phyloP scores from a whole-genome alignment of 768 basidiomycete species.

The Inosperma sp. region DNA sequence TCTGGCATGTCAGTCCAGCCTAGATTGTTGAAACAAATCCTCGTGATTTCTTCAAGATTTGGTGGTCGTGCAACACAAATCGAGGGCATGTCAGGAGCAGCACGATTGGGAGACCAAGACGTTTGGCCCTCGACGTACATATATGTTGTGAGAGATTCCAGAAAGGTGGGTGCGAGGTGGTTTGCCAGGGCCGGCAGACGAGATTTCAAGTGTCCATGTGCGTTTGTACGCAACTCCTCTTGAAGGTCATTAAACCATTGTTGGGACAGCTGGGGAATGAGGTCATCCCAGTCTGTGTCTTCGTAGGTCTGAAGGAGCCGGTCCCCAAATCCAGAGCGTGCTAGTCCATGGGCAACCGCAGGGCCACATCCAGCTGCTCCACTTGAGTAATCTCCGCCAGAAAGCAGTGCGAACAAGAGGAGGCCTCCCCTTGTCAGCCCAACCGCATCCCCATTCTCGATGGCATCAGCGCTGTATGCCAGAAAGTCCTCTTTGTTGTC shows the following conservation, averaged over 20 bases:
- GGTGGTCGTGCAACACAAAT: background rate
- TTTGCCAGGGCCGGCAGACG: background rate
- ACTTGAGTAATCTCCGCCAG: slow-evolving; percentile 62
- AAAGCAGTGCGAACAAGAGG: slow-evolving; percentile 57
- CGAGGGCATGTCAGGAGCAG: background rate
- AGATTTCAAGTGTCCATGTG: background rate
- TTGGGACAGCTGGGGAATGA: background rate
- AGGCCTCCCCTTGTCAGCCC: slow-evolving; percentile 36
- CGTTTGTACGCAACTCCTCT: background rate
- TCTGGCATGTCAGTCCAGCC: background rate
- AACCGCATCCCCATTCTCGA: background rate
- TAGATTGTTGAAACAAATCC: background rate
- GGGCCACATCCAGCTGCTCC: slow-evolving; percentile 48
- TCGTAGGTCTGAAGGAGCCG: slow-evolving; percentile 26
- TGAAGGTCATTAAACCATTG: background rate
- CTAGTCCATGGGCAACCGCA: slow-evolving; percentile 53
- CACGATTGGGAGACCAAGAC: background rate
- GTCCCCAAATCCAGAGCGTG: slow-evolving; percentile 57
- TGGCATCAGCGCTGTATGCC: background rate
- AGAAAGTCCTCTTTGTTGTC: background rate
- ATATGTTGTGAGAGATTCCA: background rate
- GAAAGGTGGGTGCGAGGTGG: background rate
- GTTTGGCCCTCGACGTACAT: background rate
- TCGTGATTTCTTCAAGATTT: background rate
- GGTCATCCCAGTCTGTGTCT: background rate